Evolutionary conservation across 805 yeast species (phyloP), one percentile per base, ranked within the genome.

Genomic region (Pichia nanzhaoensis): DNA sequence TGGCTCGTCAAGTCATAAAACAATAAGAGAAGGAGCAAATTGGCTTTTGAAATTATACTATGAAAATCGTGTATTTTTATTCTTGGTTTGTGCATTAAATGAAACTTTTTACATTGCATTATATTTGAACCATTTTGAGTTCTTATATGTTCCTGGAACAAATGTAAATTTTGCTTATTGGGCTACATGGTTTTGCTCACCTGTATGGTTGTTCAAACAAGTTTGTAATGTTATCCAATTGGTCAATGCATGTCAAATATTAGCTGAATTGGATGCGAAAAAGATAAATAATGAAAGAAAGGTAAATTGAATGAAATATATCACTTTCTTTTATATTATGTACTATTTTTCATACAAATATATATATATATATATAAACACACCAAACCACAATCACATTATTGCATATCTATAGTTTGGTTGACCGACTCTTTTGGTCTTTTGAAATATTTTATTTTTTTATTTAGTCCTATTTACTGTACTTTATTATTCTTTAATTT

Each of bases 141-240:
- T 66, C 42, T 52, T 59, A 37, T 50, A 67, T 16, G 64, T 76
- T 9, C 77, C 78, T 31, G 46, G 66, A 32, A 47, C 61, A 20
- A 61, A 62, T 49, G 54, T 43, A 48, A 59, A 52, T 51, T 58
- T 58, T 47, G 64, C 67, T 16, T 53, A 52, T 35, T 44, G 63
- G 37, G 51, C 66, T 31, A 75, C 75, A 14, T 68, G 74, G 53
- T 50, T 79, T 32, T 78, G 89, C 51, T 73, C 84, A 50, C 99
- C 99, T 27, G 74, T 90, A 44, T 93, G 95, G 87, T 61, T 78
- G 18, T 86, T 89, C 69, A 93, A 93, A 68, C 99, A 93, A 69
- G 64, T 82, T 47, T 84, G 95, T 51, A 93, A 95, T 61, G 80
- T 87, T 18, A 78, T 93, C 49, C 99, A 93, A 68, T 67, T 93